Evolutionary conservation across 108 stramenopile genomes (phyloP).

Genomic region (Ochromonas danica): DNA sequence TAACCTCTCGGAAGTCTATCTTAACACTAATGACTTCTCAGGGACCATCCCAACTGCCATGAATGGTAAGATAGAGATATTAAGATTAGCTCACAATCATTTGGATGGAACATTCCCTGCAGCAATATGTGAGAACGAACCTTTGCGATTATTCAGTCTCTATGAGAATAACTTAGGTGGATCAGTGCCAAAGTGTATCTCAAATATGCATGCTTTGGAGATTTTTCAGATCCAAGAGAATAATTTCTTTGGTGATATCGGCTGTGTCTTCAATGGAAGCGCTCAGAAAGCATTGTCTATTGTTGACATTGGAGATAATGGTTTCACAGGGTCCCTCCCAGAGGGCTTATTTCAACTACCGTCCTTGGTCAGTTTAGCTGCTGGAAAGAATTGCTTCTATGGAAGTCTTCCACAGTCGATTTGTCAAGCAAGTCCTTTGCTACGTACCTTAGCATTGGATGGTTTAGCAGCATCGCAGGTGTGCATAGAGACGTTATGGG

Average conservation of each 20-base stretch:
- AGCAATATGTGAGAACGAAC: neutral
- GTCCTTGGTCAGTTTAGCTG: neutral
- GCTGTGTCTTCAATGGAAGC: neutral
- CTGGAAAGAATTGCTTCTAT: conserved; percentile 28
- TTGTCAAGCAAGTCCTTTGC: neutral
- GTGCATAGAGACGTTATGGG: neutral
- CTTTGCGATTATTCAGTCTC: neutral
- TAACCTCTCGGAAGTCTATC: neutral
- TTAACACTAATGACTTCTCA: neutral
- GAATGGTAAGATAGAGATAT: neutral
- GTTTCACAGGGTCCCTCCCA: conserved; percentile 1
- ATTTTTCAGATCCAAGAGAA: neutral
- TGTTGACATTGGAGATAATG: conserved; percentile 7
- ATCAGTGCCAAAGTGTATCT: neutral
- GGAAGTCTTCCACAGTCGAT: conserved; percentile 6
- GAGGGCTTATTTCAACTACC: conserved; percentile 3
- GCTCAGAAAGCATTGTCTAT: neutral
- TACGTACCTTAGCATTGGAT: conserved; percentile 5
- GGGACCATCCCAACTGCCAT: neutral
- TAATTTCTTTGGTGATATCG: neutral
- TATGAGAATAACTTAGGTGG: neutral
- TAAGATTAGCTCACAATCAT: neutral
- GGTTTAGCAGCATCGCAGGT: neutral
- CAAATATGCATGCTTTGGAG: neutral
- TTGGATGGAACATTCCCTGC: conserved; percentile 1